Evolutionary conservation across 2,329 filamentous ascomycete species (phyloP).

Genomic region (Xylaria sp.): DNA sequence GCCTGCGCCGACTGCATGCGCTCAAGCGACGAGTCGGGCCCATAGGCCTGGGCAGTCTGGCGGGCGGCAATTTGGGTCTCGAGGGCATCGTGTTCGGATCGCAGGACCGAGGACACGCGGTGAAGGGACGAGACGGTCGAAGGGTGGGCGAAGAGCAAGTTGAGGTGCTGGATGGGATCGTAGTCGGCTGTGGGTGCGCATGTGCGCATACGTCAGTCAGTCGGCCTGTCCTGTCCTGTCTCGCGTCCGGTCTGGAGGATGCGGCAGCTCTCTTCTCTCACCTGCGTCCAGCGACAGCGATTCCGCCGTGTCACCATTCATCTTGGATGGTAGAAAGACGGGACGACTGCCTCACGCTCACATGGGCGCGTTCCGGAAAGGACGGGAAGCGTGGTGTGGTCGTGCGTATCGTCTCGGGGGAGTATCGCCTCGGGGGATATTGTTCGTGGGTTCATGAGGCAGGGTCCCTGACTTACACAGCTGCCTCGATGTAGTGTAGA

Average conservation of each 20-base stretch:
- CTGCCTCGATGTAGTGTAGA: too few relatives aligned
- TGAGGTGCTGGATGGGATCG: conserved; percentile 90
- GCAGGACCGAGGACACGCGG: conserved; percentile 74
- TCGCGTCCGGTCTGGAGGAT: not conserved
- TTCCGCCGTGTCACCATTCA: conserved; percentile 49
- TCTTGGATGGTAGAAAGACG: conserved; percentile 32
- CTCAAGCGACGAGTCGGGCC: conserved; percentile 84
- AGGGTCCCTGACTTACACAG: too few relatives aligned
- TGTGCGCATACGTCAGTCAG: conserved; percentile 30
- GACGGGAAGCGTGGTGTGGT: not conserved
- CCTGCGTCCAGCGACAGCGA: conserved; percentile 52
- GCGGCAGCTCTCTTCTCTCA: conserved; percentile 38
- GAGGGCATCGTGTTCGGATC: conserved; percentile 79
- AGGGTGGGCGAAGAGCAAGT: conserved; percentile 89
- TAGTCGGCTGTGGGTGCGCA: conserved; percentile 66
- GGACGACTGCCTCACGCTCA: not conserved
- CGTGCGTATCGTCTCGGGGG: too few relatives aligned
- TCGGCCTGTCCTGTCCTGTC: conserved; percentile 18
- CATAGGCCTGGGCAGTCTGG: conserved; percentile 79
- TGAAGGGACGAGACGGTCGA: conserved; percentile 80
- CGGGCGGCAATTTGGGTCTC: conserved; percentile 77
- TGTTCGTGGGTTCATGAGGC: too few relatives aligned
- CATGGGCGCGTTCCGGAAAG: not conserved
- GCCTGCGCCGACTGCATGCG: conserved; percentile 90
- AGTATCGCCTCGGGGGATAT: too few relatives aligned